Evolutionary conservation across 345 rosid genomes (phyloP).

Genomic region (Citrus medica): DNA sequence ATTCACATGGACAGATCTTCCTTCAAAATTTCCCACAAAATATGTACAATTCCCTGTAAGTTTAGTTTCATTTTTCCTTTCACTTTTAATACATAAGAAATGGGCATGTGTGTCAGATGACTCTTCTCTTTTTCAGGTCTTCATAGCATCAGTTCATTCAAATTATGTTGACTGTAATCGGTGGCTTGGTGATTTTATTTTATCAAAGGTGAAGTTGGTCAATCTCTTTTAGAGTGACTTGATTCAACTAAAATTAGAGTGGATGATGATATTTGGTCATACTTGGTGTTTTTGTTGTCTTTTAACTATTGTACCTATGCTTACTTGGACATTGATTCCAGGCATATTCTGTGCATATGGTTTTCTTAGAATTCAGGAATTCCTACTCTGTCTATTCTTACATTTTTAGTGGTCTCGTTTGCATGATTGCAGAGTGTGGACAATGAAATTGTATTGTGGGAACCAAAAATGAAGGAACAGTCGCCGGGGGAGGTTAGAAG

Average conservation of each 20-base stretch:
- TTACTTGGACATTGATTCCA: not conserved
- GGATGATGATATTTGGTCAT: not conserved
- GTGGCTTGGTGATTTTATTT: slow-evolving; percentile 92
- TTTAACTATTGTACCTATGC: not conserved
- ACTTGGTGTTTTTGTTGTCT: not conserved
- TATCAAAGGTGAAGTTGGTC: slow-evolving; percentile 69
- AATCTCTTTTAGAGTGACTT: not conserved
- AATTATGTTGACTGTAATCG: slow-evolving; percentile 92
- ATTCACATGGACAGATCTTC: slow-evolving; percentile 87
- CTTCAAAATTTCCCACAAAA: slow-evolving; percentile 90
- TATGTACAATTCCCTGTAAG: slow-evolving; percentile 94
- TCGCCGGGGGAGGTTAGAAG: slow-evolving; percentile 90
- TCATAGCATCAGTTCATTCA: slow-evolving; percentile 92
- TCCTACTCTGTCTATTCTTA: not conserved
- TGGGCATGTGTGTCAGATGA: not conserved
- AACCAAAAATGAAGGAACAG: slow-evolving; percentile 91
- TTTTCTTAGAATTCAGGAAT: not conserved
- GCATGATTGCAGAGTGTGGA: slow-evolving; percentile 78
- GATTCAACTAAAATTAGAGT: not conserved
- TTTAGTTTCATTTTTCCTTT: slow-evolving; percentile 12
- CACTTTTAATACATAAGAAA: not conserved
- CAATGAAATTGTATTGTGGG: slow-evolving; percentile 94
- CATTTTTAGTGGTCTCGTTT: slow-evolving; percentile 6
- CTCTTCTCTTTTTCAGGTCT: slow-evolving; percentile 50
- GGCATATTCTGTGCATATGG: not conserved